Evolutionary conservation across 2,329 filamentous ascomycete species (phyloP).

Genomic region (Arthroderma sp.): DNA sequence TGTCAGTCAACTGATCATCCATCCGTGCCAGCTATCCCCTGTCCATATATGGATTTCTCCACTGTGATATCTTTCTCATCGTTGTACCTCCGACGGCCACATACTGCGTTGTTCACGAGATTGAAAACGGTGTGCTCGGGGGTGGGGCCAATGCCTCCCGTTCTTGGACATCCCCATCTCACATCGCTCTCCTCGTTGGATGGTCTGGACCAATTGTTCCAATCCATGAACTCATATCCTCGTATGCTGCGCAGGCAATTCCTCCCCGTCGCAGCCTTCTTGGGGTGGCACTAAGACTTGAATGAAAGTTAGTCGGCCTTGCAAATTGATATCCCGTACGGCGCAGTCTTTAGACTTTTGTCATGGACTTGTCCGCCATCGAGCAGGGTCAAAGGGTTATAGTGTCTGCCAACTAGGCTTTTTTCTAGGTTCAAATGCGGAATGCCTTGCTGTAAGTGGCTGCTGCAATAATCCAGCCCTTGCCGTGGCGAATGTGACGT

Average conservation of each 20-base stretch:
- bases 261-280: not conserved
- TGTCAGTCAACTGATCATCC: constrained; percentile 14
- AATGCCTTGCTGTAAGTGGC: no score
- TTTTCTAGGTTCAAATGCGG: no score
- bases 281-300: not conserved
- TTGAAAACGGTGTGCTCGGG: constrained; percentile 2
- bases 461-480: constrained; percentile 3
- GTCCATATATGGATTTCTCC: constrained; percentile 20
- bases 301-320: no score
- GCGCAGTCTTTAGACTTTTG: no score
- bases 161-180: not conserved
- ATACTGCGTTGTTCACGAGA: constrained; percentile 11
- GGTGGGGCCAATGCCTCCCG: not conserved
- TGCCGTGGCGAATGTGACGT: constrained; percentile 6
- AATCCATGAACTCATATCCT: not conserved
- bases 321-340: no score
- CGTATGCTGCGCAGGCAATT: not conserved
- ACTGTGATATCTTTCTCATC: constrained; percentile 10
- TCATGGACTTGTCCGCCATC: no score
- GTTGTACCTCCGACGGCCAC: constrained; percentile 7
- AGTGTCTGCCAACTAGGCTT: no score
- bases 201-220: not conserved
- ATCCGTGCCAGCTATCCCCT: constrained; percentile 25
- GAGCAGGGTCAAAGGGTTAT: no score
- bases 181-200: not conserved